A percentile compares a stretch with the other conserved stretches of the same genome.
Conservation (phyloP, 352 stramenopile genomes). For the Thraustochytrium striatum region DNA sequence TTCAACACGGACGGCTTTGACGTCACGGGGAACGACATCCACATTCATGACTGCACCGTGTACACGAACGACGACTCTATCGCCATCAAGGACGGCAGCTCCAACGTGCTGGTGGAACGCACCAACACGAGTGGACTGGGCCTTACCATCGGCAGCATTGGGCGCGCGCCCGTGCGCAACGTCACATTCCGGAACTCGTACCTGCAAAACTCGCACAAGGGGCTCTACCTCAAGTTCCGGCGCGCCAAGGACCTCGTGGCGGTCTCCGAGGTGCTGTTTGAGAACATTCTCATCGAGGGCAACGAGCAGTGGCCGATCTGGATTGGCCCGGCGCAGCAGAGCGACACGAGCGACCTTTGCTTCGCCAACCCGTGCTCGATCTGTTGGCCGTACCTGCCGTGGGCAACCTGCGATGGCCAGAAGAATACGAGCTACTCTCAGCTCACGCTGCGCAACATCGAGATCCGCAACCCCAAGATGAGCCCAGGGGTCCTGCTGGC, state of each 20-base stretch:
- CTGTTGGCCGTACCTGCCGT: slow-evolving; percentile 50
- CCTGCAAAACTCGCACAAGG: slow-evolving; percentile 58
- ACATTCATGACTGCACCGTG: slow-evolving; percentile 59
- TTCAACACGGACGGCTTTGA: slow-evolving; percentile 65
- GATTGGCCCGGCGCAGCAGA: slow-evolving; percentile 61
- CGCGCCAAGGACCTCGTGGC: neutral
- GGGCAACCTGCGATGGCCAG: slow-evolving; percentile 47
- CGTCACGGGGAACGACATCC: slow-evolving; percentile 57
- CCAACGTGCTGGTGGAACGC: slow-evolving; percentile 60
- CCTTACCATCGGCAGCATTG: slow-evolving; percentile 59
- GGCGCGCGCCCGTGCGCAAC: slow-evolving; percentile 53
- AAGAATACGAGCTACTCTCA: slow-evolving; percentile 49
- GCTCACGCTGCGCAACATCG: slow-evolving; percentile 53
- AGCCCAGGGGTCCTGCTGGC: slow-evolving; percentile 53
- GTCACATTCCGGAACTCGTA: slow-evolving; percentile 60
- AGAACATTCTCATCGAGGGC: slow-evolving; percentile 61
- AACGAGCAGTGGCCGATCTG: slow-evolving; percentile 59
- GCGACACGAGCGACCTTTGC: slow-evolving; percentile 49
- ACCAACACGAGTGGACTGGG: slow-evolving; percentile 58
- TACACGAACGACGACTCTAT: slow-evolving; percentile 62
- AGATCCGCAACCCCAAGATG: slow-evolving; percentile 50
- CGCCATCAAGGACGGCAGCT: slow-evolving; percentile 58
- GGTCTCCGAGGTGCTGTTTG: slow-evolving; percentile 56
- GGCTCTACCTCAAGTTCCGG: slow-evolving; percentile 60
- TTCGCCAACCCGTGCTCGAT: slow-evolving; percentile 53